phyloP scores from a whole-genome alignment of 2,329 filamentous ascomycete genomes.

The Onygena corvina region DNA sequence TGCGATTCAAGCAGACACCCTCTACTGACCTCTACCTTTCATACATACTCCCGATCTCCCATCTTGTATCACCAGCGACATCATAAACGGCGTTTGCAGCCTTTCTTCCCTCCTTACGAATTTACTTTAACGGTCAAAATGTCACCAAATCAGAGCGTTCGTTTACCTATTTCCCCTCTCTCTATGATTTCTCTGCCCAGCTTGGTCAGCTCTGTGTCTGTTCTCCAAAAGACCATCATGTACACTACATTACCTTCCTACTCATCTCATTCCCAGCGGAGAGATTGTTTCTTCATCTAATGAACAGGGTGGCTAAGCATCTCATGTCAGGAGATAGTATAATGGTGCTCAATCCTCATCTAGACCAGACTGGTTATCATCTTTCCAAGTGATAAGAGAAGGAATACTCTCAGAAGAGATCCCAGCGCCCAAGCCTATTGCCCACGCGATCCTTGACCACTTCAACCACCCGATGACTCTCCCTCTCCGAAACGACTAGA shows the following conservation, averaged over 20 bases:
- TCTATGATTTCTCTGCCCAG: background rate
- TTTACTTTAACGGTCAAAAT: background rate
- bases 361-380: too few relatives aligned
- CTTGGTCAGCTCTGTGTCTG: too few relatives aligned
- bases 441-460: slow-evolving; percentile 32
- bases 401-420: slow-evolving; percentile 17
- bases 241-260: too few relatives aligned
- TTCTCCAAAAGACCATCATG: too few relatives aligned
- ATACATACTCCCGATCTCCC: background rate
- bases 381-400: too few relatives aligned
- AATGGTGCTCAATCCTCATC: too few relatives aligned
- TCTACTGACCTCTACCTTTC: too few relatives aligned
- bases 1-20: too few relatives aligned
- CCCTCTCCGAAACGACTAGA: slow-evolving; percentile 25
- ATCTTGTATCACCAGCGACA: background rate
- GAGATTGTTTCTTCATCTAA: too few relatives aligned
- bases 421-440: slow-evolving; percentile 28
- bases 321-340: too few relatives aligned
- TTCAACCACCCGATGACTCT: slow-evolving; percentile 23
- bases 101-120: background rate
- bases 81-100: background rate
- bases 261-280: too few relatives aligned
- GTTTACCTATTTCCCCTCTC: background rate
- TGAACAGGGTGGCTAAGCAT: too few relatives aligned
- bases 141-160: background rate